Evolutionary conservation across 1,139 yeast species (phyloP).

Genomic region (Candida frijolesensis): DNA sequence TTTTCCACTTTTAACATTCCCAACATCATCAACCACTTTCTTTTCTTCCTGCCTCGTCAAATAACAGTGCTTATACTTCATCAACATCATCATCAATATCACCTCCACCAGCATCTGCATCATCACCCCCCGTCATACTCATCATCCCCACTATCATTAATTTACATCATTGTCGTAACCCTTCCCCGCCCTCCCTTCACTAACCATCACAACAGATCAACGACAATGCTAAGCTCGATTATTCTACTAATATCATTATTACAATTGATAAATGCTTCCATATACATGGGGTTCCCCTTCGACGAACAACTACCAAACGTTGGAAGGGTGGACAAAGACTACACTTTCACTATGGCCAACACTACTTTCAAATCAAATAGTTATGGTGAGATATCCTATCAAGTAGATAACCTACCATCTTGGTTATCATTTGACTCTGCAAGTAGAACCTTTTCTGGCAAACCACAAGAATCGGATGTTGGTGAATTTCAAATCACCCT

Average conservation of each 20-base stretch:
- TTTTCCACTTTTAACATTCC: slow-evolving; percentile 1
- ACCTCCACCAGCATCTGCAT: background rate
- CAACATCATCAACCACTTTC: slow-evolving; percentile 2
- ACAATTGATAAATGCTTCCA: slow-evolving; percentile 17
- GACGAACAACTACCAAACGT: slow-evolving; percentile 84
- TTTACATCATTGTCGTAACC: background rate
- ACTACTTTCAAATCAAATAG: slow-evolving; percentile 64
- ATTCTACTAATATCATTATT: slow-evolving; percentile 6
- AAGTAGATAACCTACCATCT: slow-evolving; percentile 60
- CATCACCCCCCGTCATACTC: background rate
- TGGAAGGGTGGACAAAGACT: slow-evolving; percentile 67
- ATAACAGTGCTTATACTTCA: background rate
- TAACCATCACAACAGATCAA: background rate
- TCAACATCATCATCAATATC: background rate
- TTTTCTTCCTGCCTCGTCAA: background rate
- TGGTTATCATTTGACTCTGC: slow-evolving; percentile 77
- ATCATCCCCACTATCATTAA: background rate
- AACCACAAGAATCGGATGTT: slow-evolving; percentile 57
- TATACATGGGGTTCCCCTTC: slow-evolving; percentile 76
- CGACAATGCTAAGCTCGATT: background rate
- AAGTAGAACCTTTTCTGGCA: slow-evolving; percentile 68
- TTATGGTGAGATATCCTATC: slow-evolving; percentile 51
- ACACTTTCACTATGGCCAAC: slow-evolving; percentile 68
- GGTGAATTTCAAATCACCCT: slow-evolving; percentile 52
- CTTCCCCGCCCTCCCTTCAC: background rate